A percentile compares a stretch with the other conserved stretches of the same genome.
Evolutionary conservation across 352 stramenopile species (phyloP).

Genomic region (Globisporangium carolinianum): DNA sequence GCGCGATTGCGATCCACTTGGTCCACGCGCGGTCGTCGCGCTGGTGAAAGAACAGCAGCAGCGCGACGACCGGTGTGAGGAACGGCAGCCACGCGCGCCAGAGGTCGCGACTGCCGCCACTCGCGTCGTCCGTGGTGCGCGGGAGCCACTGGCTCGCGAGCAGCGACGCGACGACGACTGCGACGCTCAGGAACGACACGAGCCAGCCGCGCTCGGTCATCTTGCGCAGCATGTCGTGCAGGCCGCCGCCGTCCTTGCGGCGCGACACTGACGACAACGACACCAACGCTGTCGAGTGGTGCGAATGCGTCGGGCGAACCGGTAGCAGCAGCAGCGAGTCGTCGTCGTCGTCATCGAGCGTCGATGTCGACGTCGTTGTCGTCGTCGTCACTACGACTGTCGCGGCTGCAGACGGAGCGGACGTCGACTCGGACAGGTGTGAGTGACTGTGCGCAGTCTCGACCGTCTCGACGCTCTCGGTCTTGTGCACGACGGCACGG

Average conservation of each 20-base stretch:
- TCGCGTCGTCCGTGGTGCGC: slow-evolving; percentile 13
- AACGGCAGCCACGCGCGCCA: slow-evolving; percentile 65
- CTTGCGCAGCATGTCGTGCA: slow-evolving; percentile 35
- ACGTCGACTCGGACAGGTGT: not conserved
- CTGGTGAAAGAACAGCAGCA: slow-evolving; percentile 74
- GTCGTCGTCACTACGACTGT: slow-evolving; percentile 5
- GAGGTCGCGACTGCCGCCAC: slow-evolving; percentile 11
- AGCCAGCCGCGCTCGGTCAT: slow-evolving; percentile 54
- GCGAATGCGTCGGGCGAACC: not conserved
- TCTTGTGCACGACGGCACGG: slow-evolving; percentile 8
- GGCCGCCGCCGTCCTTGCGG: slow-evolving; percentile 10
- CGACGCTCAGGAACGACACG: slow-evolving; percentile 59
- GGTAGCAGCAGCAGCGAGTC: slow-evolving; percentile 18
- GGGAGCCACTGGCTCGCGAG: slow-evolving; percentile 53
- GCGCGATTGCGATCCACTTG: slow-evolving; percentile 77
- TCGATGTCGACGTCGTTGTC: slow-evolving; percentile 1
- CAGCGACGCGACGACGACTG: slow-evolving; percentile 57
- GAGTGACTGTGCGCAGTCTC: slow-evolving; percentile 1
- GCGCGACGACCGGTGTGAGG: slow-evolving; percentile 49
- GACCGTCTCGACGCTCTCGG: slow-evolving; percentile 7
- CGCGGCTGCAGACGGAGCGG: slow-evolving; percentile 1
- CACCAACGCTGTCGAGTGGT: too few relatives aligned
- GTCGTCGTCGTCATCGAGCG: slow-evolving; percentile 12
- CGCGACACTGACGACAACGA: not conserved
- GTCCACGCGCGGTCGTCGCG: slow-evolving; percentile 56